A percentile compares a stretch with the other conserved stretches of the same genome.
Conservation (phyloP, 2,329 filamentous ascomycete species). For the Grosmannia huntii region DNA sequence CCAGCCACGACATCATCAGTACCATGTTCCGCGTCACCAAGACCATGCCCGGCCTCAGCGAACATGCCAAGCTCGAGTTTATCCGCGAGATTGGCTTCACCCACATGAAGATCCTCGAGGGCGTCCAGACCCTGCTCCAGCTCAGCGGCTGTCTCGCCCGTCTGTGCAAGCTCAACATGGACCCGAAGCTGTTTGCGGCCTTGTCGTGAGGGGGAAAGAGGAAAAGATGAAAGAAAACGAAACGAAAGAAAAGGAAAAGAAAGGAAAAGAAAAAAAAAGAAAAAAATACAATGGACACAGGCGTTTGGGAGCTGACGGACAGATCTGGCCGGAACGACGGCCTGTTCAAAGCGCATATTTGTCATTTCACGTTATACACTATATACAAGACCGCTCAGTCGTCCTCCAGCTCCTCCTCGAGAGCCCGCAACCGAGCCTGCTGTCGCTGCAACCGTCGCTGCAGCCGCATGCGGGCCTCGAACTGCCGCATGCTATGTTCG, state of each 20-base stretch:
- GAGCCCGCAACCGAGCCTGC: slow-evolving; percentile 28
- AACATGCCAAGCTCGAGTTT: slow-evolving; percentile 93
- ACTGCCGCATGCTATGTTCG: slow-evolving; percentile 52
- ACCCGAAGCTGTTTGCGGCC: slow-evolving; percentile 61
- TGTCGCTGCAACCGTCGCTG: slow-evolving; percentile 52
- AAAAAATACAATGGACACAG: not conserved
- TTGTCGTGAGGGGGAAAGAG: not conserved
- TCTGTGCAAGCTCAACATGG: slow-evolving; percentile 93
- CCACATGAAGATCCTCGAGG: slow-evolving; percentile 98
- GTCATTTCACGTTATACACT: not conserved
- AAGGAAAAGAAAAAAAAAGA: not conserved
- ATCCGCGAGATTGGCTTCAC: slow-evolving; percentile 98
- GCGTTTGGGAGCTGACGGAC: slow-evolving; percentile 4
- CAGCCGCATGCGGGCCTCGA: slow-evolving; percentile 52
- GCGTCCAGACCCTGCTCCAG: slow-evolving; percentile 88
- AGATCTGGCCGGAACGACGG: not conserved
- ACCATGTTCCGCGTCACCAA: slow-evolving; percentile 99
- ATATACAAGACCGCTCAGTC: not conserved
- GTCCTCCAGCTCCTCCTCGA: slow-evolving; percentile 8
- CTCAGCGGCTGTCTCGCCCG: slow-evolving; percentile 85
- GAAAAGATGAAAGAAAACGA: slow-evolving; percentile 18
- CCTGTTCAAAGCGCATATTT: not conserved
- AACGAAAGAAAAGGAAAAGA: not conserved
- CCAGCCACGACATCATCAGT: slow-evolving; percentile 96
- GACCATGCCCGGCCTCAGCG: slow-evolving; percentile 79